These are phyloP conservation scores for slime mould (Dictyostelium discoideum) DNA, from an alignment of 78 protist genomes.

Conservation along the genomic window DNA sequence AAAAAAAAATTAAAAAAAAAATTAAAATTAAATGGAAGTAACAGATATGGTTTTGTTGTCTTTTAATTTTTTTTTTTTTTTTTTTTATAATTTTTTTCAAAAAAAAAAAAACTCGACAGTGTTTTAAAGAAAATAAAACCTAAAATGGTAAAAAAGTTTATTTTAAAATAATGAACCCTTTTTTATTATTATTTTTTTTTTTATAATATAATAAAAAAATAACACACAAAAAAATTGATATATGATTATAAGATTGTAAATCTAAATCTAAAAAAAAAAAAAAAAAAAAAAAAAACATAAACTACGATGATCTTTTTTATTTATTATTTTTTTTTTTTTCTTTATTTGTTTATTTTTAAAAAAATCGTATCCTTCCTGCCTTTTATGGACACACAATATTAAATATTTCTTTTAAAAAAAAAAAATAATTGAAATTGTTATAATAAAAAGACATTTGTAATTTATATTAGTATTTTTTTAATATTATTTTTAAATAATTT, in stretches of 20 bases:
- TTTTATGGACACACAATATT: neutral
- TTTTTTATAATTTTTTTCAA: too few species aligned
- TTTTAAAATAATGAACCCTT: neutral
- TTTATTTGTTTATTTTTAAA: too few species aligned
- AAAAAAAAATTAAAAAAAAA: neutral
- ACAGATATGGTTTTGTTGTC: conserved; percentile 1
- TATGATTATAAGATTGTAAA: neutral
- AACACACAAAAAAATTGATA: neutral
- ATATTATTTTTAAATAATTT: too few species aligned
- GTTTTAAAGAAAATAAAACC: too few species aligned
- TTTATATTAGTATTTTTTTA: too few species aligned
- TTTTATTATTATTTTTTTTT: too few species aligned
- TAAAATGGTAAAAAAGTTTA: neutral
- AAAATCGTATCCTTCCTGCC: neutral
- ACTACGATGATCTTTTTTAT: neutral
- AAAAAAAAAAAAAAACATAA: too few species aligned
- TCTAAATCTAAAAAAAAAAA: neutral
- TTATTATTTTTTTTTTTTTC: too few species aligned
- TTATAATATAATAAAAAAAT: too few species aligned
- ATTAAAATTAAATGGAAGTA: neutral
- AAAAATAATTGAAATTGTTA: neutral
- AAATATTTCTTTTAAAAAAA: neutral
- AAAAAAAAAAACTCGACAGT: neutral
- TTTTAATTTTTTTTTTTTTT: neutral
- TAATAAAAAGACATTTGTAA: neutral